Percentiles rank a stretch among this genome's conserved stretches.
These are phyloP conservation scores for Lepidium sativum DNA, from an alignment of 345 rosid genomes.

Conservation along the genomic window DNA sequence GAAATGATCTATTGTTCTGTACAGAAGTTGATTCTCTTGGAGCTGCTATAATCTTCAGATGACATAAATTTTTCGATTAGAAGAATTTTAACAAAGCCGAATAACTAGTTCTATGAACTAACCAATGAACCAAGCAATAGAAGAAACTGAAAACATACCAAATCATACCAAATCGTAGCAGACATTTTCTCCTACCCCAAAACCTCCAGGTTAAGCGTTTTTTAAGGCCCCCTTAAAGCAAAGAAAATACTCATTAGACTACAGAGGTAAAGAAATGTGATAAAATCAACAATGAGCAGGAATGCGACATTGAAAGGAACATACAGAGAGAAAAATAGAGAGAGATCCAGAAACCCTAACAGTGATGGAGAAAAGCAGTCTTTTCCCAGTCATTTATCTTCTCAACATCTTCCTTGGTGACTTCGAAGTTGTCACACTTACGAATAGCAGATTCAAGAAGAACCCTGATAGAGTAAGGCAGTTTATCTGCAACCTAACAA, in stretches of 20 bases:
- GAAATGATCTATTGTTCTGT: conserved; percentile 37
- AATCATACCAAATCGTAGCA: conserved; percentile 35
- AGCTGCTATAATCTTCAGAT: conserved; percentile 38
- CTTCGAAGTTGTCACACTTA: conserved; percentile 95
- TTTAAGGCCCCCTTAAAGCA: not conserved
- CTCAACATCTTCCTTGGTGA: conserved; percentile 86
- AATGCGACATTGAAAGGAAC: conserved; percentile 10
- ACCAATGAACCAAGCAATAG: not conserved
- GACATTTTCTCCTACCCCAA: conserved; percentile 33
- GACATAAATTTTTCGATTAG: conserved; percentile 11
- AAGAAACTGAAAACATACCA: conserved; percentile 40
- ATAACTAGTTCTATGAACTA: conserved; percentile 2
- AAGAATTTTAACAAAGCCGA: not conserved
- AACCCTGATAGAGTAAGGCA: conserved; percentile 89
- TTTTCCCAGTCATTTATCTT: conserved; percentile 95
- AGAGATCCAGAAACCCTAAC: conserved; percentile 29
- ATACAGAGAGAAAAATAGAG: not conserved
- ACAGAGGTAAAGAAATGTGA: not conserved
- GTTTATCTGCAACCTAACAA: conserved; percentile 45
- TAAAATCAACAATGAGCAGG: not conserved
- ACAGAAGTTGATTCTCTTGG: conserved; percentile 36
- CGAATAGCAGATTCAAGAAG: conserved; percentile 95
- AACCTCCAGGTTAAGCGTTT: conserved; percentile 15
- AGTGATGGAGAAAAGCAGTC: conserved; percentile 11
- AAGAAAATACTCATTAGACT: not conserved